A percentile compares a stretch with the other conserved stretches of the same genome.
Evolutionary conservation across 306 rosid species (phyloP).

Genomic region (Cucumis cinereus): DNA sequence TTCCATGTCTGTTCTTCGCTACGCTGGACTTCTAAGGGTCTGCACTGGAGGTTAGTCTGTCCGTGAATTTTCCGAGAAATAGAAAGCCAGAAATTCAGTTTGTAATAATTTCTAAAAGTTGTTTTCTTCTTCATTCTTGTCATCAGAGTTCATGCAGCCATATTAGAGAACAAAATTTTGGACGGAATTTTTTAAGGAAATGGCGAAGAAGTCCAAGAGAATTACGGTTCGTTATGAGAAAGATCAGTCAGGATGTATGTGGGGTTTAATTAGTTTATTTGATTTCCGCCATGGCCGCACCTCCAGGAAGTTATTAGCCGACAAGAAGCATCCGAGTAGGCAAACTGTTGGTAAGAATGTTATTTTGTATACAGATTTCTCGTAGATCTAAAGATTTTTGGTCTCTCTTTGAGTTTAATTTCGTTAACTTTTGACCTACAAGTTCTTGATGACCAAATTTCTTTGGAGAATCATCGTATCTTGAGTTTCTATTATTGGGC

Average conservation of each 20-base stretch:
- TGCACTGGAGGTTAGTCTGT: background rate
- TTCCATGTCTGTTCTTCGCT: slow-evolving; percentile 17
- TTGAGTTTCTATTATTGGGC: background rate
- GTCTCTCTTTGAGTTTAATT: background rate
- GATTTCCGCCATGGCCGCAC: slow-evolving; percentile 86
- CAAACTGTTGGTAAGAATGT: slow-evolving; percentile 49
- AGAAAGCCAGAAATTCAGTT: background rate
- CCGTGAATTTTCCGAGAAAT: background rate
- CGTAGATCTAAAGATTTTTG: background rate
- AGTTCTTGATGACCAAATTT: slow-evolving; percentile 8
- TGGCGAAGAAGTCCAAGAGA: slow-evolving; percentile 74
- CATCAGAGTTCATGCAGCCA: slow-evolving; percentile 22
- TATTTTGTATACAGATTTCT: background rate
- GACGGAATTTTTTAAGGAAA: slow-evolving; percentile 11
- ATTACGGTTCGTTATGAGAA: slow-evolving; percentile 56
- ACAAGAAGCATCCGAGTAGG: slow-evolving; percentile 55
- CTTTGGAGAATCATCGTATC: background rate
- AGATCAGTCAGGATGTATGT: slow-evolving; percentile 92
- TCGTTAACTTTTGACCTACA: slow-evolving; percentile 2
- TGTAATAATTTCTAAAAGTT: slow-evolving; percentile 8
- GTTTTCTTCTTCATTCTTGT: slow-evolving; percentile 14
- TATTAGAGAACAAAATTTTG: slow-evolving; percentile 13
- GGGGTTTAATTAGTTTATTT: slow-evolving; percentile 90
- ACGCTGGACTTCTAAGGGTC: slow-evolving; percentile 3
- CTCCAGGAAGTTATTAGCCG: slow-evolving; percentile 59